Conservation (phyloP, 2,329 filamentous ascomycete species). For the Paraphoma sp. region DNA sequence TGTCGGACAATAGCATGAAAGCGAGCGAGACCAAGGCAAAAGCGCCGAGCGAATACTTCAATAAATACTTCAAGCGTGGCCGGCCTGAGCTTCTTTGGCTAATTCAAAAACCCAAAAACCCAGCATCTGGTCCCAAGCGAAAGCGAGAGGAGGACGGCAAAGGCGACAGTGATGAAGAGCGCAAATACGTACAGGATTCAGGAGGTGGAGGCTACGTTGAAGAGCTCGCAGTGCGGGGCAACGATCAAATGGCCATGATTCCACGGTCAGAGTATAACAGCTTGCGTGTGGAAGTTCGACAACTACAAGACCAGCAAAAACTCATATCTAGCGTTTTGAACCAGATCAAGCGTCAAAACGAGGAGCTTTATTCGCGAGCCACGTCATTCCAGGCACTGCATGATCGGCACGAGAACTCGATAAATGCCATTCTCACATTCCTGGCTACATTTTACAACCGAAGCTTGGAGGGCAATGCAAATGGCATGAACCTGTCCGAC, state of each 20-base stretch:
- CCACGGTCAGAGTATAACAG: constrained; percentile 76
- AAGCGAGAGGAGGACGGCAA: constrained; percentile 65
- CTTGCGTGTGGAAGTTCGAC: constrained; percentile 79
- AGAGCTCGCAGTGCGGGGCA: constrained; percentile 46
- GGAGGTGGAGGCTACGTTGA: constrained; percentile 48
- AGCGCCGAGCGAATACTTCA: constrained; percentile 97
- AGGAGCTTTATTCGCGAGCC: constrained; percentile 86
- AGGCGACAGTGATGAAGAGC: constrained; percentile 75
- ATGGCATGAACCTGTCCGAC: constrained; percentile 78
- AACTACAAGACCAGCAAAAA: constrained; percentile 84
- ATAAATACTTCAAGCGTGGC: constrained; percentile 93
- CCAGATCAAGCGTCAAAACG: constrained; percentile 82
- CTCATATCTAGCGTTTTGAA: constrained; percentile 84
- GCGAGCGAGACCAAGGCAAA: constrained; percentile 97
- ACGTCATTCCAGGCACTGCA: constrained; percentile 89
- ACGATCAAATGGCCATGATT: constrained; percentile 58
- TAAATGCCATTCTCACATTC: constrained; percentile 98
- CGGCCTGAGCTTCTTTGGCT: constrained; percentile 93
- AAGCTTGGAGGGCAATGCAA: constrained; percentile 82
- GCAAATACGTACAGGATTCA: constrained; percentile 54
- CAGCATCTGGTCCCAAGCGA: constrained; percentile 57
- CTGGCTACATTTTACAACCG: constrained; percentile 96
- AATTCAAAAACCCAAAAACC: constrained; percentile 91
- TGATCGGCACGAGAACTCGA: constrained; percentile 96
- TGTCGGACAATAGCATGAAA: constrained; percentile 97